Base-by-base conservation (phyloP, 2,329 filamentous ascomycete species). In the Aspergillus latus region DNA sequence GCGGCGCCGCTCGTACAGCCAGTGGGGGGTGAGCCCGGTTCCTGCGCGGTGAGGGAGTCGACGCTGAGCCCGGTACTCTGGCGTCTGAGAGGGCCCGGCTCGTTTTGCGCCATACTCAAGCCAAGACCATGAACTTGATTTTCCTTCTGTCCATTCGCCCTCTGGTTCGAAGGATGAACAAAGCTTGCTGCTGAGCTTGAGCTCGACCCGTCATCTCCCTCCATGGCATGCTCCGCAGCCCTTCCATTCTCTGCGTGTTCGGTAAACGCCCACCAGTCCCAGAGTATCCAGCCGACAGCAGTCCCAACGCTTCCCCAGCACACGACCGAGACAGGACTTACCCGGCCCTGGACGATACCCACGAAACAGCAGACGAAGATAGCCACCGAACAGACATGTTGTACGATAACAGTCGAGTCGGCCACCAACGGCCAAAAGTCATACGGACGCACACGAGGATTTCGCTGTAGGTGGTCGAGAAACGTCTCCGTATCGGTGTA, bases 401-500 rank as follows among this genome's bases (percentile, higher is more conserved):
- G 94, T 15, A 97, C 89, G 64, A 99, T 97, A 57, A 97, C 91
- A 2, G 93, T 97, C 11, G 90, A 93, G 72, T 97, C 93, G 56
- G 91, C 90, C 49, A 97, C 92, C 34, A 99, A 82, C 7, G 92
- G 91, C 93, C 94, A 99, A 75, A 99, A 99, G 69, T 97, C 92
- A 74, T 99, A 99, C 0, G 93, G 93, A 63, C 94, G 88, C 51
- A 97, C 83, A 40, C 92, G 87, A 4, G 93, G 93, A 72, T 99
- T 99, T 47, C 92, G 86, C 74, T 99, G 93, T 15, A 99, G 84
- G 66, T 96, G 92, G 70, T 97, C 93, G 63, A 99, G 87, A 67
- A 99, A 99, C 1, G 94, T 97, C 58, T 90, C 90, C 70, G 94
- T 92, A 71, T 99, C 94, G 40, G 94, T 97, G 72, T 97, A 97